These are phyloP conservation scores for Aspergillus japonicus DNA, from an alignment of 2,329 filamentous ascomycete species.

Conservation along the genomic window DNA sequence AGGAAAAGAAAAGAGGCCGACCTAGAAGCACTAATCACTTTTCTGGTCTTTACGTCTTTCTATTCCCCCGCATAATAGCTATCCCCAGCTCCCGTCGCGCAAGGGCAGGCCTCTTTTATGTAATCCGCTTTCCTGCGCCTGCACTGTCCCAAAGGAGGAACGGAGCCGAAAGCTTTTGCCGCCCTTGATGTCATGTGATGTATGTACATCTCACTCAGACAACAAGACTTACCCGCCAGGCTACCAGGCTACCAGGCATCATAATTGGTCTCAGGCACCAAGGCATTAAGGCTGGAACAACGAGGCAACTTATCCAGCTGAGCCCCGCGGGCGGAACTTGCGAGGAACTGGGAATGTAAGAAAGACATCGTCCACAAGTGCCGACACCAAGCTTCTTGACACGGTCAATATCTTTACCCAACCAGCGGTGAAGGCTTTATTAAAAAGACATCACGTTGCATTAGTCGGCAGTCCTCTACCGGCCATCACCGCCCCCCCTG, in stretches of 20 bases:
- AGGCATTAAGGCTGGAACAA: neutral
- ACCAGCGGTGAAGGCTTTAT: neutral
- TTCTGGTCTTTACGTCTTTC: neutral
- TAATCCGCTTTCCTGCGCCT: neutral
- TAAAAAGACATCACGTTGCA: neutral
- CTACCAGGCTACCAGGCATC: neutral
- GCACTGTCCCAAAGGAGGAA: slow-evolving; percentile 15
- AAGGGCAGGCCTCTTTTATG: neutral
- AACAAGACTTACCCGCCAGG: neutral
- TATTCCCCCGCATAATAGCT: neutral
- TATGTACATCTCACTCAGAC: neutral
- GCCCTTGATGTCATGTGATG: slow-evolving; percentile 9
- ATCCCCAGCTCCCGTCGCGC: neutral
- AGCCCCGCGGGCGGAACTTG: no score
- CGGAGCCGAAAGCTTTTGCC: slow-evolving; percentile 14
- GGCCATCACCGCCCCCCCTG: neutral
- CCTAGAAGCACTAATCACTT: neutral
- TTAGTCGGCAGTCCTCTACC: neutral
- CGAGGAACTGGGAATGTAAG: no score
- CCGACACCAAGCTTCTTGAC: neutral
- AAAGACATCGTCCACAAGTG: no score
- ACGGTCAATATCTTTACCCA: neutral
- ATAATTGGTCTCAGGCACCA: neutral
- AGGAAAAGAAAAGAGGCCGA: neutral
- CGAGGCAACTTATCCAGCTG: no score